Evolutionary conservation across 352 stramenopile genomes (phyloP).

Genomic region (Phytopythium chamaehyphon): DNA sequence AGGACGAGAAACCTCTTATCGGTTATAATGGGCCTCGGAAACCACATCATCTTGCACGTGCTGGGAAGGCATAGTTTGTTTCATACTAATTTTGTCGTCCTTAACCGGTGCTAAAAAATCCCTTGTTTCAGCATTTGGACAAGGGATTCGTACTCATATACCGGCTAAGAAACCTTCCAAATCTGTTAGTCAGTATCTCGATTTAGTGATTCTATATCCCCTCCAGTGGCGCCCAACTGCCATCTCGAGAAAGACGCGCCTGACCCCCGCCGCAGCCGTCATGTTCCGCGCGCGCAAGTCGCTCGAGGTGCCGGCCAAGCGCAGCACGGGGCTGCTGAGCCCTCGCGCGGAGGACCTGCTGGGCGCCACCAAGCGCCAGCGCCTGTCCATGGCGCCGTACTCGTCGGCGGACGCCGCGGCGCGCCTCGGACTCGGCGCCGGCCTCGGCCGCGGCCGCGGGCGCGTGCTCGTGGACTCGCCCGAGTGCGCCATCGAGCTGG

Average conservation of each 20-base stretch:
- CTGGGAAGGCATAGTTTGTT: too few species aligned
- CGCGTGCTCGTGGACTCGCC: conserved; percentile 51
- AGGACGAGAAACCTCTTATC: too few species aligned
- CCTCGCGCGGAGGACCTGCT: conserved; percentile 28
- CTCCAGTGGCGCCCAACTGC: too few species aligned
- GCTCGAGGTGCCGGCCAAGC: conserved; percentile 59
- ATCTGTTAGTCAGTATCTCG: too few species aligned
- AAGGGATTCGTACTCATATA: too few species aligned
- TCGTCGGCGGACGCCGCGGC: conserved; percentile 5
- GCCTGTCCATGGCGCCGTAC: conserved; percentile 21
- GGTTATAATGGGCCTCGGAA: too few species aligned
- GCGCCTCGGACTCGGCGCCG: conserved; percentile 7
- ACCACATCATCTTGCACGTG: too few species aligned
- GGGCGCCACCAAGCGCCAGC: conserved; percentile 54
- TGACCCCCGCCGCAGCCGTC: not conserved
- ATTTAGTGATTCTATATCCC: not conserved
- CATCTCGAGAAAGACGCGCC: not conserved
- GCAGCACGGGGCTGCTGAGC: conserved; percentile 38
- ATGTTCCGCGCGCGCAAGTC: conserved; percentile 80
- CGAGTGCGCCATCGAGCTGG: conserved; percentile 46
- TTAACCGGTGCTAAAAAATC: too few species aligned
- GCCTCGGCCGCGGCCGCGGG: not conserved
- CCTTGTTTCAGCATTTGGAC: too few species aligned
- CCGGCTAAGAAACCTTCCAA: too few species aligned
- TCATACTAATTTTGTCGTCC: too few species aligned